phyloP scores from a whole-genome alignment of 768 basidiomycete genomes.

The Termitomyces sp. region DNA sequence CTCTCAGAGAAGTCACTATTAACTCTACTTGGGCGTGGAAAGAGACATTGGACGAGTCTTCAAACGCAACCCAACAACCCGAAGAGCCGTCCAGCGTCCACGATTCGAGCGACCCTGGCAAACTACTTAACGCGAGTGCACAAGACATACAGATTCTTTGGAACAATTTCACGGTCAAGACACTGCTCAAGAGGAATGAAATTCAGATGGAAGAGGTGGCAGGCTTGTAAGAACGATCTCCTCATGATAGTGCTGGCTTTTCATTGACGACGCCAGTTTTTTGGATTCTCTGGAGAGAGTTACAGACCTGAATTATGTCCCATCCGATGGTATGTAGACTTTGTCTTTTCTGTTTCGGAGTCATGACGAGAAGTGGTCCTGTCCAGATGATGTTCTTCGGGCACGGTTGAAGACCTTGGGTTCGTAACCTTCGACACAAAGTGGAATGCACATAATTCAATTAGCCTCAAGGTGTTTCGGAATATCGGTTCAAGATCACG shows the following conservation, averaged over 20 bases:
- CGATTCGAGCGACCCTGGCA: constrained; percentile 53
- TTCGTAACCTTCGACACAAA: constrained; percentile 13
- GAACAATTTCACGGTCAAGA: constrained; percentile 51
- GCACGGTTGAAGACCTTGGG: constrained; percentile 63
- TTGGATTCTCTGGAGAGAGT: constrained; percentile 64
- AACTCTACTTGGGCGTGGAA: constrained; percentile 54
- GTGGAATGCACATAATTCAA: neutral
- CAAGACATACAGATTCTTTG: constrained; percentile 67
- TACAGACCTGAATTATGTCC: constrained; percentile 56
- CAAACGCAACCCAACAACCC: constrained; percentile 17
- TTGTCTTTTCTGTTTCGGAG: neutral
- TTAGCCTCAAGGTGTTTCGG: constrained; percentile 55
- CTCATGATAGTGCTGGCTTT: neutral
- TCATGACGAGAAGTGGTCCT: neutral
- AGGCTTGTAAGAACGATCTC: constrained; percentile 55
- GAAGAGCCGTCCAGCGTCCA: constrained; percentile 36
- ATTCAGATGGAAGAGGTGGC: constrained; percentile 64
- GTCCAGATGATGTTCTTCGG: constrained; percentile 64
- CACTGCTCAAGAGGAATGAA: constrained; percentile 48
- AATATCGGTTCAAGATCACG: constrained; percentile 64
- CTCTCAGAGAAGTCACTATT: constrained; percentile 46
- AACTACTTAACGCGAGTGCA: constrained; percentile 52
- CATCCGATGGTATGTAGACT: constrained; percentile 53
- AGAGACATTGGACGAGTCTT: constrained; percentile 35
- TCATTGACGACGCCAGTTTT: constrained; percentile 47